Evolutionary conservation across 2,329 filamentous ascomycete species (phyloP), one percentile per base, ranked within the genome.

Genomic region (Talaromyces sp.): DNA sequence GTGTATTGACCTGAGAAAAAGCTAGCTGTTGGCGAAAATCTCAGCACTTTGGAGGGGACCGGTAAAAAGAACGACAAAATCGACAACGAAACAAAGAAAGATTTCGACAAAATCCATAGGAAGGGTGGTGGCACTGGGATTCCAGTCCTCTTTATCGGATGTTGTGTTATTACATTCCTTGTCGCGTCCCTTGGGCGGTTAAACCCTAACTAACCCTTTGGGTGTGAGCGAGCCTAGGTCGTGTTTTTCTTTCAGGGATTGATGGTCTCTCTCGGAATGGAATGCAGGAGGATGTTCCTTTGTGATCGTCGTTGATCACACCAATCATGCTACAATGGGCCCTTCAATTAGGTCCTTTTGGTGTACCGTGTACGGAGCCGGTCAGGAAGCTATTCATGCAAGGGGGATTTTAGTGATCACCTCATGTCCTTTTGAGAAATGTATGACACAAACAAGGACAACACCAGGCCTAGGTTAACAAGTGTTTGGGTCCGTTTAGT

Each of bases 1-100:
- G 59, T 24, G 59, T 61, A 49, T 10, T 57, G 35, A 56, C 9
- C 26, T 46, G 58, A 50, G 56, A 57, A 19, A 52, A 60, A 60
- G n/a, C 13, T 49, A 60, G 46, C 32, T 46, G 32, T 52, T 55
- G 59, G 31, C 4, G n/a, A 10, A 31, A 56, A 26, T 38, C 31
- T 53, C 46, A 50, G 43, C 50, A 52, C 31, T 38, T 31, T 21
- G 41, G 55, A 19, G 14, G 19, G 13, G 29, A 27, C 27, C 13
- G 10, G 19, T n/a, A n/a, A 26, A 31, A 31, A 19, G 49, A 49
- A 57, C 52, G 59, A 51, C 54, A 8, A 52, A 24, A 46, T 13
- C 43, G 49, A 52, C 24, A 29, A 26, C 6, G 6, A 51, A 51
- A 26, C 8, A 10, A 51, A 51, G 17, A 27, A 14, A 2, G 11